Evolutionary conservation across 257 asterid genomes (phyloP).

Genomic region (Forsythia suspensa): DNA sequence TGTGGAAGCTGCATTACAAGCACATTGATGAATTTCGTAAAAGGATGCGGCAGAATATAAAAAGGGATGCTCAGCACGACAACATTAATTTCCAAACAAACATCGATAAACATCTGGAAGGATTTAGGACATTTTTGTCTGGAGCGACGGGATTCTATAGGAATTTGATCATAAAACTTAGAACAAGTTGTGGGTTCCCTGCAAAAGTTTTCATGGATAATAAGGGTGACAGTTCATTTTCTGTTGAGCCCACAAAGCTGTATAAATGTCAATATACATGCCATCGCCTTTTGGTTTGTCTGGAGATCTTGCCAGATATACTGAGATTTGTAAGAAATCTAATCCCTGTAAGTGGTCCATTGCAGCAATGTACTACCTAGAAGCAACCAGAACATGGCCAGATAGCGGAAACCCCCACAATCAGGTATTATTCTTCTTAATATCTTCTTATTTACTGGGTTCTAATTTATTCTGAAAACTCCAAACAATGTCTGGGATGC

Average conservation of each 20-base stretch:
- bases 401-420: conserved; percentile 94
- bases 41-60: conserved; percentile 36
- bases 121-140: conserved; percentile 66
- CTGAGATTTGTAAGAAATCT: conserved; percentile 56
- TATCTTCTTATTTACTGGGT: neutral
- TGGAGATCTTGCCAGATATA: conserved; percentile 90
- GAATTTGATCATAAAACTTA: conserved; percentile 44
- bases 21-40: conserved; percentile 86
- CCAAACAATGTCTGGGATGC: neutral
- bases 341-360: conserved; percentile 63
- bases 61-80: conserved; percentile 31
- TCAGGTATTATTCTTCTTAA: conserved; percentile 47
- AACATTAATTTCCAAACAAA: conserved; percentile 27
- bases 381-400: conserved; percentile 76
- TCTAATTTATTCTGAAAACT: neutral
- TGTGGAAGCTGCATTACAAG: conserved; percentile 89
- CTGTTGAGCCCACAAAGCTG: conserved; percentile 36
- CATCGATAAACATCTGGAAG: conserved; percentile 41
- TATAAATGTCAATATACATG: conserved; percentile 58
- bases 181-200: conserved; percentile 53
- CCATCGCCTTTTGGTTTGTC: conserved; percentile 84
- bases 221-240: conserved; percentile 19
- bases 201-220: conserved; percentile 36
- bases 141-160: conserved; percentile 71
- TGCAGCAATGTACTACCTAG: conserved; percentile 66